Conservation (phyloP, 2,329 filamentous ascomycete genomes). For the Neofusicoccum cordaticola region DNA sequence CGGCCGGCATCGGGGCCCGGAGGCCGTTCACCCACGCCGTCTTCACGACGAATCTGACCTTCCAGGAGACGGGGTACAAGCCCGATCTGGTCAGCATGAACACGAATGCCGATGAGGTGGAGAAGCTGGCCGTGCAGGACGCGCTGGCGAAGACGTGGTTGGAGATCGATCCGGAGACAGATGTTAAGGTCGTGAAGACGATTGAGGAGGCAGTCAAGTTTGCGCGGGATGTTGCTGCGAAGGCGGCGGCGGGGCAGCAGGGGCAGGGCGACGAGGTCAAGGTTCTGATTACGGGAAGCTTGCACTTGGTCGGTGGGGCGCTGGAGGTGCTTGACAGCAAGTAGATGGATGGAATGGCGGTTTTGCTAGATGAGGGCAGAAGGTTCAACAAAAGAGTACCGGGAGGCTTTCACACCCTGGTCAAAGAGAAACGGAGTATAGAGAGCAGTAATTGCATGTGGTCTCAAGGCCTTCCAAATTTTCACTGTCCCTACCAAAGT, state of each 20-base stretch:
- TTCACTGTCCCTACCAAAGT: too few species aligned
- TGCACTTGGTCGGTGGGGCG: constrained; percentile 79
- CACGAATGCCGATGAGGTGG: constrained; percentile 56
- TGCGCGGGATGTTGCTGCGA: constrained; percentile 45
- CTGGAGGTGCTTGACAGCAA: constrained; percentile 65
- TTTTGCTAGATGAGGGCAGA: not conserved
- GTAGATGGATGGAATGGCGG: not conserved
- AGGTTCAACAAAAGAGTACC: too few species aligned
- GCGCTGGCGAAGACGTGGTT: constrained; percentile 60
- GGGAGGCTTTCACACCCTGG: too few species aligned
- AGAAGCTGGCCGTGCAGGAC: constrained; percentile 64
- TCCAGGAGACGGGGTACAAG: constrained; percentile 57
- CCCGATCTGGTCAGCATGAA: constrained; percentile 64
- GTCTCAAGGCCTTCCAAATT: too few species aligned
- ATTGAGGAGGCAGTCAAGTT: constrained; percentile 67
- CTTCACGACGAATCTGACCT: constrained; percentile 77
- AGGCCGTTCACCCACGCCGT: constrained; percentile 67
- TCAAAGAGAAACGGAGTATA: too few species aligned
- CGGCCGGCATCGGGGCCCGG: constrained; percentile 34
- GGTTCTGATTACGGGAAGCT: constrained; percentile 75
- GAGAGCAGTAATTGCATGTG: too few species aligned
- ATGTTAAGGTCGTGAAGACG: constrained; percentile 59
- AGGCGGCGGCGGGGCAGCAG: constrained; percentile 26
- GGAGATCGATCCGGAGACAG: constrained; percentile 36
- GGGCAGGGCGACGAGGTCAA: constrained; percentile 46